A percentile compares a stretch with the other conserved stretches of the same genome.
These are phyloP conservation scores for Chalaropsis thielavioides DNA, from an alignment of 2,329 filamentous ascomycete species.

Conservation along the genomic window DNA sequence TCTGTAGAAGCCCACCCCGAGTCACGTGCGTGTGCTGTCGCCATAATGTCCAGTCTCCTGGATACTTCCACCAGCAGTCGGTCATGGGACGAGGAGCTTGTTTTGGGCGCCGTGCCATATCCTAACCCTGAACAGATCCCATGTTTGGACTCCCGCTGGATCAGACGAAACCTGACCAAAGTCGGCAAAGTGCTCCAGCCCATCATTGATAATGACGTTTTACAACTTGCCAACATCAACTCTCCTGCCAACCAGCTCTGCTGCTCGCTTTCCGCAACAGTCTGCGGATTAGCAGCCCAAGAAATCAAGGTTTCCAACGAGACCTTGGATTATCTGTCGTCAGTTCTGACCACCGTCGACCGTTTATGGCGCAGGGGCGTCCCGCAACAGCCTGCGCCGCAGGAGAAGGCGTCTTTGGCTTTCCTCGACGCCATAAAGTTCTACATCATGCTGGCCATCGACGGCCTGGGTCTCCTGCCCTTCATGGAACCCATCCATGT, in stretches of 20 bases:
- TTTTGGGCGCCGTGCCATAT: conserved; percentile 43
- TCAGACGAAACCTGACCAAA: conserved; percentile 52
- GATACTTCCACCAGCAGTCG: conserved; percentile 40
- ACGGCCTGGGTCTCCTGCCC: conserved; percentile 41
- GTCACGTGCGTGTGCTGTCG: conserved; percentile 42
- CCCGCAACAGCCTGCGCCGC: conserved; percentile 33
- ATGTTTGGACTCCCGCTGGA: conserved; percentile 71
- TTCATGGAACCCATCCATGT: conserved; percentile 47
- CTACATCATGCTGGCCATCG: conserved; percentile 35
- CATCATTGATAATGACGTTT: conserved; percentile 46
- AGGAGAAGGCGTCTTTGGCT: conserved; percentile 29
- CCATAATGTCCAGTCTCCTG: conserved; percentile 55
- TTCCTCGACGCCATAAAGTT: conserved; percentile 41
- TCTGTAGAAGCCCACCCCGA: conserved; percentile 18
- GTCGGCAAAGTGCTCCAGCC: conserved; percentile 50
- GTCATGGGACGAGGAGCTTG: conserved; percentile 61
- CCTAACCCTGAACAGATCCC: conserved; percentile 62
- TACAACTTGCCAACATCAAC: conserved; percentile 45
- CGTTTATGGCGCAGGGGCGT: conserved; percentile 31
- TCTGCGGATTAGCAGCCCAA: conserved; percentile 32
- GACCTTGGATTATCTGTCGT: conserved; percentile 55
- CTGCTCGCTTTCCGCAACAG: conserved; percentile 1
- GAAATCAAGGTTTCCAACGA: conserved; percentile 83
- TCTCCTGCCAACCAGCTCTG: conserved; percentile 28
- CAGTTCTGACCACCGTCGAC: conserved; percentile 11